These are phyloP conservation scores for Tarenaya hassleriana DNA, from an alignment of 345 rosid species.

Conservation along the genomic window DNA sequence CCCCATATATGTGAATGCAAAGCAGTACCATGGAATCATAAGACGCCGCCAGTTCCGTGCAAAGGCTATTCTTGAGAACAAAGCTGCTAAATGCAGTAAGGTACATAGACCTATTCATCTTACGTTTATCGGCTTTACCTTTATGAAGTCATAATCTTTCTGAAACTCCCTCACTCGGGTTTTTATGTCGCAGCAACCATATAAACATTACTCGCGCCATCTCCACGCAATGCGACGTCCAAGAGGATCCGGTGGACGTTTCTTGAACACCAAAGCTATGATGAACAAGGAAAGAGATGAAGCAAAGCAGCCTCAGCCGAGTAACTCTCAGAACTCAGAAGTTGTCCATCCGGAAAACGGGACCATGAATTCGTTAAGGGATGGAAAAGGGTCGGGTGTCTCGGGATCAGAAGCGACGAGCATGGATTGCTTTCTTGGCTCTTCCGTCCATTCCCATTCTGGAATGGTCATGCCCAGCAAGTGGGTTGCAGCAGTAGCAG, in stretches of 20 bases:
- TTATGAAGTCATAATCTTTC: too few species aligned
- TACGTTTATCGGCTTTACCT: neutral
- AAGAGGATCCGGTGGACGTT: constrained; percentile 95
- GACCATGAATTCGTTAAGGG: constrained; percentile 49
- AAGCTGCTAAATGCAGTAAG: constrained; percentile 46
- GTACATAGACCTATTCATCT: constrained; percentile 28
- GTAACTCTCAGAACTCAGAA: constrained; percentile 74
- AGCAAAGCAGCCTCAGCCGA: constrained; percentile 28
- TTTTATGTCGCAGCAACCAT: constrained; percentile 47
- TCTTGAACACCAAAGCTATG: constrained; percentile 54
- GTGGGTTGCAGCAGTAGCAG: constrained; percentile 64
- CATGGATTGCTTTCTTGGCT: constrained; percentile 41
- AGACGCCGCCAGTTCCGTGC: constrained; percentile 89
- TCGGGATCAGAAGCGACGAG: constrained; percentile 80
- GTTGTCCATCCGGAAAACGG: constrained; percentile 72
- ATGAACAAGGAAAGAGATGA: constrained; percentile 26
- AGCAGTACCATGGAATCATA: constrained; percentile 91
- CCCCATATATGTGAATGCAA: constrained; percentile 87
- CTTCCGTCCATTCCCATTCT: constrained; percentile 40
- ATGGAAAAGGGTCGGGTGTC: constrained; percentile 41
- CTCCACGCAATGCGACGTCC: constrained; percentile 96
- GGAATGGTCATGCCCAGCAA: constrained; percentile 59
- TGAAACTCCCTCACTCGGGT: neutral
- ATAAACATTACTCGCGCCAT: constrained; percentile 88
- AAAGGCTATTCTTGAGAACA: constrained; percentile 69